These are phyloP conservation scores for Brettanomyces custersianus DNA, from an alignment of 805 yeast species.

Conservation along the genomic window DNA sequence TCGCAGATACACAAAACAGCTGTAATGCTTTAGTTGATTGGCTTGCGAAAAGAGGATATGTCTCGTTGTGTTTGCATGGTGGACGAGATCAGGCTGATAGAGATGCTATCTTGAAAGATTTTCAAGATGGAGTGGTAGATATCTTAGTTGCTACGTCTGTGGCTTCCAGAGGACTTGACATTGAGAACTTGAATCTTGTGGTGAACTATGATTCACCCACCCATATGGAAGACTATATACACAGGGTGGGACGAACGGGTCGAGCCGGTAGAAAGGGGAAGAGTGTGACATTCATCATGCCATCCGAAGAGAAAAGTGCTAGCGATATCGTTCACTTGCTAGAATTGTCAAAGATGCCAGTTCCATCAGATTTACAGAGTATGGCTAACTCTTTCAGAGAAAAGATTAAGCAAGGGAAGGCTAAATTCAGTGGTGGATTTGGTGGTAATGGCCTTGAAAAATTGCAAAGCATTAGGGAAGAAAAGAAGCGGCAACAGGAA, in stretches of 20 bases:
- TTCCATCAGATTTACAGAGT: constrained; percentile 40
- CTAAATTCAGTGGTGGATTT: constrained; percentile 63
- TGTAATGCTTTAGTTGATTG: constrained; percentile 65
- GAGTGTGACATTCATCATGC: constrained; percentile 60
- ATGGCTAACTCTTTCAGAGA: constrained; percentile 48
- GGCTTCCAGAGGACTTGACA: constrained; percentile 92
- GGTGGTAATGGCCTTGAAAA: constrained; percentile 89
- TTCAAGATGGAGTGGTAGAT: constrained; percentile 49
- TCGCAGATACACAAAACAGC: constrained; percentile 80
- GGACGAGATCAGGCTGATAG: constrained; percentile 86
- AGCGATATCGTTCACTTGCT: constrained; percentile 64
- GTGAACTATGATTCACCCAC: constrained; percentile 76
- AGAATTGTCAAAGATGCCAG: constrained; percentile 42
- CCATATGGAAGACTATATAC: constrained; percentile 92
- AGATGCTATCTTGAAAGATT: constrained; percentile 61
- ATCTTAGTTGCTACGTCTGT: constrained; percentile 86
- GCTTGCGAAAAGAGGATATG: constrained; percentile 43
- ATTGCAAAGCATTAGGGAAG: constrained; percentile 53
- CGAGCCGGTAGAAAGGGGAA: constrained; percentile 76
- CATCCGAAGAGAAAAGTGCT: constrained; percentile 54
- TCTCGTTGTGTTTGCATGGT: constrained; percentile 75
- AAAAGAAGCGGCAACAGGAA: constrained; percentile 40
- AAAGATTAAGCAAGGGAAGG: constrained; percentile 60
- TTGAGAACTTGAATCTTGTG: constrained; percentile 74
- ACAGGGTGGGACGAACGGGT: constrained; percentile 93